These are phyloP conservation scores for Rhizoclosmatium sp. DNA, from an alignment of 192 early-diverging fungal genomes.

Conservation along the genomic window DNA sequence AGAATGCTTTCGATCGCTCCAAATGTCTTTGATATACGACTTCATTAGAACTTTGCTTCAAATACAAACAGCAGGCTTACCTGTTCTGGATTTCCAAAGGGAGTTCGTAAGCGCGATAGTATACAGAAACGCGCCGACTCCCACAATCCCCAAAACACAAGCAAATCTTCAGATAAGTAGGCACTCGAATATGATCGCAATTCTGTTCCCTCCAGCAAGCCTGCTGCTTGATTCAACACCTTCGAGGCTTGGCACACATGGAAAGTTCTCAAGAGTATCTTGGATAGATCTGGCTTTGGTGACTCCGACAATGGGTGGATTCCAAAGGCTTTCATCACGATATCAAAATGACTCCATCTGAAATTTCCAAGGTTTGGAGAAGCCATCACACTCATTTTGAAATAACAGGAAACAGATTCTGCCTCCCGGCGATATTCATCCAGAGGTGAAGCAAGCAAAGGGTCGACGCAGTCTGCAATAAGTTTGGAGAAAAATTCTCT, in stretches of 20 bases:
- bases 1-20: constrained; percentile 44
- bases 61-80: constrained; percentile 24
- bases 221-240: constrained; percentile 2
- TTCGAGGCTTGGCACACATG: constrained; percentile 60
- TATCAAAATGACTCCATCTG: constrained; percentile 69
- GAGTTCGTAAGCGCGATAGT: constrained; percentile 74
- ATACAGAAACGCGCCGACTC: constrained; percentile 78
- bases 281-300: not conserved
- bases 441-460: not conserved
- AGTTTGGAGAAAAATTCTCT: constrained; percentile 29
- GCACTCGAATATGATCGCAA: not conserved
- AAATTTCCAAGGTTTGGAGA: constrained; percentile 68
- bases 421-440: not conserved
- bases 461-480: not conserved
- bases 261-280: constrained; percentile 54
- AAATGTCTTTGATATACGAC: constrained; percentile 37
- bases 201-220: constrained; percentile 3
- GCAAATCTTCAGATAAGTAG: constrained; percentile 53
- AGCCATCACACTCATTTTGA: constrained; percentile 40
- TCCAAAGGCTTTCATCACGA: constrained; percentile 61
- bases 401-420: not conserved
- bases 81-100: constrained; percentile 76
- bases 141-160: constrained; percentile 79
- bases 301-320: constrained; percentile 56
- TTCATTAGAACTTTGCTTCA: not conserved